Percentiles rank a stretch among this genome's conserved stretches.
These are phyloP conservation scores for Cryptosporidium canis DNA, from an alignment of 169 alveolate species.

Conservation along the genomic window DNA sequence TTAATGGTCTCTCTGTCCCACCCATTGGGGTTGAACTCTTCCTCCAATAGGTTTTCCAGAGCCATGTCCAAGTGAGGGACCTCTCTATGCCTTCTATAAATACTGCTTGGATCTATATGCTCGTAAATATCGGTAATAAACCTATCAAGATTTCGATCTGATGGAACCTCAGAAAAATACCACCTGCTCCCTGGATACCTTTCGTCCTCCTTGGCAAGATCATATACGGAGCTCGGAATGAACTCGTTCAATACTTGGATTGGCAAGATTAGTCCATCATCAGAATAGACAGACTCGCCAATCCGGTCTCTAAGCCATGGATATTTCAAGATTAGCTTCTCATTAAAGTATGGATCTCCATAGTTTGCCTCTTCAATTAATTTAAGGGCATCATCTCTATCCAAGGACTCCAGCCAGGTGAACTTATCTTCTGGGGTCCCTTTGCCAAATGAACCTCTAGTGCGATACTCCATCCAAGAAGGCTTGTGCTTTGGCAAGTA, in stretches of 20 bases:
- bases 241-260: slow-evolving; percentile 58
- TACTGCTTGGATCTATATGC: not conserved
- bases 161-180: slow-evolving; percentile 65
- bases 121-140: slow-evolving; percentile 27
- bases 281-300: slow-evolving; percentile 13
- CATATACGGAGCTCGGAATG: slow-evolving; percentile 11
- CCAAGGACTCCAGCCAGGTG: slow-evolving; percentile 48
- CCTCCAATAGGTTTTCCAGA: not conserved
- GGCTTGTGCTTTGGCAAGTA: not conserved
- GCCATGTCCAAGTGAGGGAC: not conserved
- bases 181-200: slow-evolving; percentile 35
- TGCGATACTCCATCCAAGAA: slow-evolving; percentile 14
- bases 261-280: slow-evolving; percentile 32
- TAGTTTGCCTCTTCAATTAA: slow-evolving; percentile 9
- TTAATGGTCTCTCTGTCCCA: slow-evolving; percentile 66
- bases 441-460: slow-evolving; percentile 19
- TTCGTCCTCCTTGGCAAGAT: slow-evolving; percentile 15
- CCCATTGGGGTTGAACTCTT: not conserved
- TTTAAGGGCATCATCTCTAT: slow-evolving; percentile 37
- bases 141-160: slow-evolving; percentile 24
- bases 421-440: slow-evolving; percentile 16
- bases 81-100: not conserved
- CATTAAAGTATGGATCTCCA: slow-evolving; percentile 24
- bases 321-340: slow-evolving; percentile 13
- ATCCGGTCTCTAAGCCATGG: slow-evolving; percentile 64